Conservation (phyloP, 768 basidiomycete genomes). For the Tylopilus sp. region DNA sequence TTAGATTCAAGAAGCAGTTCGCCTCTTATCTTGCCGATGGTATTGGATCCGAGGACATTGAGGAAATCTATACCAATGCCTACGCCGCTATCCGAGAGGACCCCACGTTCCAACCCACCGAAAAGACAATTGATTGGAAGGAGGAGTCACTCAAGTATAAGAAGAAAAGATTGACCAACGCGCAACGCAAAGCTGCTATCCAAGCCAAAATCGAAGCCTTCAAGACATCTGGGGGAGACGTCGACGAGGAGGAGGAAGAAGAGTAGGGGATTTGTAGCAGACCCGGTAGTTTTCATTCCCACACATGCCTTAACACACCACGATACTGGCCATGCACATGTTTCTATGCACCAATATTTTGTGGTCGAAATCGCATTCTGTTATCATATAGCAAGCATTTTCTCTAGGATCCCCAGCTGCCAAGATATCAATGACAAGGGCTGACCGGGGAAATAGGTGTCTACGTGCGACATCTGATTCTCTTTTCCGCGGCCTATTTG, state of each 20-base stretch:
- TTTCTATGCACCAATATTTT: conserved; percentile 12
- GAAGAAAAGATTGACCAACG: conserved; percentile 64
- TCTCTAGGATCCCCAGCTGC: conserved; percentile 49
- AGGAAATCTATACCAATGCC: conserved; percentile 91
- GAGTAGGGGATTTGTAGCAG: conserved; percentile 41
- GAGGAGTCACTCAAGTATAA: conserved; percentile 75
- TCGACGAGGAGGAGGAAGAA: conserved; percentile 39
- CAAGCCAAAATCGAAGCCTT: conserved; percentile 88
- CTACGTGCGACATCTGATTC: conserved; percentile 39
- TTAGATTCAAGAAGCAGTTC: conserved; percentile 97
- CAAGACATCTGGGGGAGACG: conserved; percentile 56
- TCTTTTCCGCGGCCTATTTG: conserved; percentile 42
- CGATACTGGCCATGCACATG: conserved; percentile 17
- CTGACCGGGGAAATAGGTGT: conserved; percentile 38
- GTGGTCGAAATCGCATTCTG: conserved; percentile 4
- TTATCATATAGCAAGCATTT: conserved; percentile 29
- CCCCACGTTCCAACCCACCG: conserved; percentile 83
- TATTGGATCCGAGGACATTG: conserved; percentile 93
- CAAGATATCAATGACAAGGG: conserved; percentile 47
- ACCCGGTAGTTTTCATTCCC: not conserved
- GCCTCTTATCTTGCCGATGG: conserved; percentile 92
- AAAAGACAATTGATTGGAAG: conserved; percentile 91
- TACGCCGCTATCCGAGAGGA: conserved; percentile 96
- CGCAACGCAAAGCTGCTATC: conserved; percentile 76
- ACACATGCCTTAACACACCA: conserved; percentile 12